These are phyloP conservation scores for Jamesozyma gamospora DNA, from an alignment of 805 yeast species.

Conservation along the genomic window DNA sequence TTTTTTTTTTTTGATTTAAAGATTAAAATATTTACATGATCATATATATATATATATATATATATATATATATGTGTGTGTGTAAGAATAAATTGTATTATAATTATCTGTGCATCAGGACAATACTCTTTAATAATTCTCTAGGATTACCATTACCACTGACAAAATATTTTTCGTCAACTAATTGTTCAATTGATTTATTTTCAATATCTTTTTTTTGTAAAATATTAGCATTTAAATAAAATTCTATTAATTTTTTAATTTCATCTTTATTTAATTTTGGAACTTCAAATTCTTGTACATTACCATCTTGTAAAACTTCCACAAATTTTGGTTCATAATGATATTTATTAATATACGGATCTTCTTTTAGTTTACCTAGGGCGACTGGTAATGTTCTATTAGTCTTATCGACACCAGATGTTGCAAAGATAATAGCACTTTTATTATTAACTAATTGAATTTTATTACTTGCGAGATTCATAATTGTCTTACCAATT, in stretches of 20 bases:
- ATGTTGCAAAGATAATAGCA: conserved; percentile 54
- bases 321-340: conserved; percentile 50
- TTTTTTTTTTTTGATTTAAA: too few species aligned
- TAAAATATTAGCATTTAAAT: conserved; percentile 33
- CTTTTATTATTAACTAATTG: conserved; percentile 42
- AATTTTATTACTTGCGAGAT: conserved; percentile 43
- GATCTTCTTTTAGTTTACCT: conserved; percentile 41
- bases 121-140: conserved; percentile 33
- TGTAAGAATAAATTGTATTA: too few species aligned
- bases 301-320: conserved; percentile 32
- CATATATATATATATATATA: neutral
- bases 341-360: conserved; percentile 40
- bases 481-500: conserved; percentile 46
- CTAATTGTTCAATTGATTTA: conserved; percentile 30
- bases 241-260: conserved; percentile 32
- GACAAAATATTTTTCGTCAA: conserved; percentile 41
- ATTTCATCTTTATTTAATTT: conserved; percentile 40
- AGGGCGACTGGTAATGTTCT: conserved; percentile 54
- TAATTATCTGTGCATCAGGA: conserved; percentile 11
- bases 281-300: conserved; percentile 34
- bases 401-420: conserved; percentile 42
- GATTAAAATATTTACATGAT: neutral
- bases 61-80: too few species aligned
- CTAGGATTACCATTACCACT: conserved; percentile 63
- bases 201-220: conserved; percentile 28